Conservation (phyloP, 768 basidiomycete genomes). For the Amanita thiersii region DNA sequence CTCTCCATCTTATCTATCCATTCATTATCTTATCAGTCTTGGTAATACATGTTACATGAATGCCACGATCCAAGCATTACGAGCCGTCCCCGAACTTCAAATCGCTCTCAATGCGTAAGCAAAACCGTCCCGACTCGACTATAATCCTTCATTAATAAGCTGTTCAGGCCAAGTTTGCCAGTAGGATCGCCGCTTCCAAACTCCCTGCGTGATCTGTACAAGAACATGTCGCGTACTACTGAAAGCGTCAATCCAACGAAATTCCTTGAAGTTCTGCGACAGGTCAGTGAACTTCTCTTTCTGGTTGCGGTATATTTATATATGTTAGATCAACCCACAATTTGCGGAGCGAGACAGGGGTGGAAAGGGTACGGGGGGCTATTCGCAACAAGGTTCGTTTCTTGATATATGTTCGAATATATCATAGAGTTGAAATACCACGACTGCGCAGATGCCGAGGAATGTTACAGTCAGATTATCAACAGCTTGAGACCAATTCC, state of each 20-base stretch:
- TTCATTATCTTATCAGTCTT: slow-evolving; percentile 30
- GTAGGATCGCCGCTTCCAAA: slow-evolving; percentile 35
- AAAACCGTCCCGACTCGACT: neutral
- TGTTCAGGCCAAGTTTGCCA: slow-evolving; percentile 26
- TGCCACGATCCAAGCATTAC: slow-evolving; percentile 88
- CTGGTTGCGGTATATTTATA: neutral
- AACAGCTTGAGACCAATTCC: slow-evolving; percentile 68
- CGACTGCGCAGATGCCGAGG: slow-evolving; percentile 66
- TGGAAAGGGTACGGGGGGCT: slow-evolving; percentile 36
- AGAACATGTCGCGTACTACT: slow-evolving; percentile 65
- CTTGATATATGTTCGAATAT: slow-evolving; percentile 18
- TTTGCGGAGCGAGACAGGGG: slow-evolving; percentile 68
- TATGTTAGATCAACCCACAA: slow-evolving; percentile 67
- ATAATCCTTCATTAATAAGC: neutral
- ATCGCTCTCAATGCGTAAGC: slow-evolving; percentile 54
- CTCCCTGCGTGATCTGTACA: slow-evolving; percentile 63
- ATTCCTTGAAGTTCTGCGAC: slow-evolving; percentile 67
- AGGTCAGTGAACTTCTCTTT: slow-evolving; percentile 19
- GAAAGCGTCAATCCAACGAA: slow-evolving; percentile 62
- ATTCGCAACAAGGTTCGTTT: slow-evolving; percentile 69
- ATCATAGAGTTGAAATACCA: neutral
- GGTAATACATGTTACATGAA: slow-evolving; percentile 99
- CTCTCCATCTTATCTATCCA: neutral
- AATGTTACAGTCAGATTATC: slow-evolving; percentile 76
- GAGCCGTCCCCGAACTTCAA: slow-evolving; percentile 86